These are phyloP conservation scores for Mollisia scopiformis DNA, from an alignment of 2,329 filamentous ascomycete species.

Conservation along the genomic window DNA sequence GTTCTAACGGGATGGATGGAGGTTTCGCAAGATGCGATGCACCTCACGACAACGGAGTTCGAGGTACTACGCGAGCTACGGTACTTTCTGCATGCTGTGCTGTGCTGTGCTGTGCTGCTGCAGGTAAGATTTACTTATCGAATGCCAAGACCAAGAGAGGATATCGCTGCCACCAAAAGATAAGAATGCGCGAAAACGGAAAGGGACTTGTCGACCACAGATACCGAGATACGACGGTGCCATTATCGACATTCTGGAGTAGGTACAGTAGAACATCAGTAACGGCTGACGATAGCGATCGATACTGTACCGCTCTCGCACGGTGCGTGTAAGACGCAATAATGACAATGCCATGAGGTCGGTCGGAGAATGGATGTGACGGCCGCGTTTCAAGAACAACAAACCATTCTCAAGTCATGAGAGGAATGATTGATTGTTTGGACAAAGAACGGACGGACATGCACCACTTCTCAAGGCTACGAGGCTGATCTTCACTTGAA, in stretches of 20 bases:
- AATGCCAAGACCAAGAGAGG: no score
- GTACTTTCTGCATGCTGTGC: no score
- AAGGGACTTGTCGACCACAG: no score
- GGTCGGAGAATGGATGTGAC: background rate
- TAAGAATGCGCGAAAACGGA: no score
- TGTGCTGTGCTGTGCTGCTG: no score
- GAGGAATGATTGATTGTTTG: background rate
- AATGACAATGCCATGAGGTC: background rate
- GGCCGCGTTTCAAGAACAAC: background rate
- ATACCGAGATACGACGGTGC: no score
- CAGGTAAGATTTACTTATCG: no score
- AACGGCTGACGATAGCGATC: background rate
- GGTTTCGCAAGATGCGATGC: no score
- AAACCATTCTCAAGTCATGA: no score
- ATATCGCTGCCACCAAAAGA: no score
- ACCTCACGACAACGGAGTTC: background rate
- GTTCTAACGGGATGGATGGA: background rate
- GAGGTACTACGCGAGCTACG: background rate
- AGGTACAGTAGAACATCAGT: no score
- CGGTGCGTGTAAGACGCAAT: background rate
- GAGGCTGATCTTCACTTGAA: background rate
- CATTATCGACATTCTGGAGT: no score
- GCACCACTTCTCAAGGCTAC: background rate
- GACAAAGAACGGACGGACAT: background rate
- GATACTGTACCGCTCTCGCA: background rate